Evolutionary conservation across 371 early-diverging fungal genomes (phyloP).

Genomic region (Mucor sp.): DNA sequence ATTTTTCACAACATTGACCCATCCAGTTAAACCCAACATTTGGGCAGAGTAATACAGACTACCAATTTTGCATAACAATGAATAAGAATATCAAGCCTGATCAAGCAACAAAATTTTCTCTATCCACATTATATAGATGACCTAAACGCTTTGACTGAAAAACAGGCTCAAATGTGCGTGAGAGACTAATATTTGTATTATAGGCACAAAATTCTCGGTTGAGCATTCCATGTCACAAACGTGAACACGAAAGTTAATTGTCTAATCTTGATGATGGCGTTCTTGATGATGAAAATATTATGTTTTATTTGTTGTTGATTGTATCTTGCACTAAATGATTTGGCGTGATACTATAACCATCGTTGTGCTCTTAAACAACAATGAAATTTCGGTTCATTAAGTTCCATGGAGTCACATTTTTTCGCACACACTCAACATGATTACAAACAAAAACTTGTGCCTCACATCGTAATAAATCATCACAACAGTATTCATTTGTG

Average conservation of each 20-base stretch:
- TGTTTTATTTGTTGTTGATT: neutral
- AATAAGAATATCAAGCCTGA: neutral
- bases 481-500: neutral
- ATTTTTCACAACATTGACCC: neutral
- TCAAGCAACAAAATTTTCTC: neutral
- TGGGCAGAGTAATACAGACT: neutral
- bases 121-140: neutral
- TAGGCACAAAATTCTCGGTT: neutral
- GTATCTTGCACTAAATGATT: neutral
- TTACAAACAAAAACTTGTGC: neutral
- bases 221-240: neutral
- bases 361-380: neutral
- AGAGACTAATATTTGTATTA: neutral
- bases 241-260: neutral
- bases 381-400: neutral
- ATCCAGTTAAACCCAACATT: neutral
- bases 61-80: neutral
- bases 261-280: neutral
- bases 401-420: neutral
- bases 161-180: neutral
- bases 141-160: neutral
- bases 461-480: neutral
- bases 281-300: neutral
- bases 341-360: neutral
- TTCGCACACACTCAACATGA: neutral